Evolutionary conservation across 768 basidiomycete genomes (phyloP), one percentile per base, ranked within the genome.

Genomic region (Mycena floridula): DNA sequence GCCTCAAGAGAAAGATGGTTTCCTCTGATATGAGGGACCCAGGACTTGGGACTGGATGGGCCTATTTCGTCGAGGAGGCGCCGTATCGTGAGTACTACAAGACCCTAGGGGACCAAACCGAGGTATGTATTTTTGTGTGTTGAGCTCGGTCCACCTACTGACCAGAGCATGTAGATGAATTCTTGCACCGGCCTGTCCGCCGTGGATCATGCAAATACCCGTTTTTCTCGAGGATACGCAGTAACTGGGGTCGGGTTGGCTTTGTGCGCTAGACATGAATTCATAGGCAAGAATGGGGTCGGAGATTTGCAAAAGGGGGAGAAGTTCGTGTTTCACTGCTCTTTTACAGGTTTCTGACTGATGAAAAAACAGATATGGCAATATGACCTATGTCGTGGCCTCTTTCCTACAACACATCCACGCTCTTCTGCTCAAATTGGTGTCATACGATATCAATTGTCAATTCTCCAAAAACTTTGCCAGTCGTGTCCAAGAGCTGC

Each of bases 361-460:
- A 21, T 37, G 16, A 39, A 18, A 18, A 25, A 16, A 15, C 15
- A 63, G 61, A 25, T 62, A 58, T 43, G 32, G 46, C 1, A 62
- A 57, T 25, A 58, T 59, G 52, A 59, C 61, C 40, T 61, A 57
- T 26, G 45, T 59, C 18, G 44, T 57, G n/a, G 49, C 50, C 4
- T 48, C 42, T 3, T 28, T 44, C 25, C 46, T 37, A 9, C 42
- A 15, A 6, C 35, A 22, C 35, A 26, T 25, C 8, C n/a, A 35
- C 30, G 7, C 18, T 18, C 12, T 13, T 22, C 25, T 43, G 23
- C 25, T 5, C 23, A 35, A 38, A 20, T 7, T 49, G 20, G 40
- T 62, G 28, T 55, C 55, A 25, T 67, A 64, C 46, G 62, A 64
- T 47, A 63, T 65, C 18, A 50, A 47, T 3, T 63, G 65, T 46